Evolutionary conservation across 495 filamentous ascomycete species (phyloP), one percentile per base, ranked within the genome.

Genomic region (Penicillium cosmopolitanum): DNA sequence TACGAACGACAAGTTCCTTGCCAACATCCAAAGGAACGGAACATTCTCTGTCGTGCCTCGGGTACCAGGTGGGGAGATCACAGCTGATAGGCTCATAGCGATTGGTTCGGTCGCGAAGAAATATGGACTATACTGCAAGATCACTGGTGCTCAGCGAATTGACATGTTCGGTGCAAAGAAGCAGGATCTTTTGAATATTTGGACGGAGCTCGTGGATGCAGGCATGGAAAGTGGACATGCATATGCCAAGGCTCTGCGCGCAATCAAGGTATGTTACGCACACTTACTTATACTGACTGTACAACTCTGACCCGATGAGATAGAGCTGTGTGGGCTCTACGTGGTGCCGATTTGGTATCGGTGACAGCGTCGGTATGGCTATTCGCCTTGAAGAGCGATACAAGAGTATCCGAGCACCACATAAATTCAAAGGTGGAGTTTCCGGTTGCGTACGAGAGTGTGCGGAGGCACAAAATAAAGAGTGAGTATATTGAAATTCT

Each of bases 181-280:
- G 74, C 90, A 96, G 63, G 93, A 98, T 77, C 79, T 98, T 35
- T 79, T 92, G 36, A 80, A 82, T n/a, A 98, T 98, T 65, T 98
- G 94, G 94, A 86, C 84, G 7, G 84, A 84, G 58, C 82, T 98
- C 9, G 85, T 96, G 23, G 85, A 92, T 60, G 94, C 87, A 8
- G 94, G 94, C n/a, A 90, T 97, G 89, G 94, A 98, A 73, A 92
- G 87, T 69, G 94, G 94, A 0, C 92, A 98, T 68, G 94, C 92
- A 2, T 98, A 98, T 69, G 94, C 92, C 28, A 98, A 98, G 76
- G 89, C 90, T 19, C 77, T 98, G 54, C 83, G 94, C 46, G 96
- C 94, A 9, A 89, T 98, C 63, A 98, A 97, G 72, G 81, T 79
- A 44, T 28, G 69, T 60, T 12, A 15, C 15, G 11, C 28, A 28